Conservation (phyloP, 257 asterid genomes). For the Solanum commersonii region DNA sequence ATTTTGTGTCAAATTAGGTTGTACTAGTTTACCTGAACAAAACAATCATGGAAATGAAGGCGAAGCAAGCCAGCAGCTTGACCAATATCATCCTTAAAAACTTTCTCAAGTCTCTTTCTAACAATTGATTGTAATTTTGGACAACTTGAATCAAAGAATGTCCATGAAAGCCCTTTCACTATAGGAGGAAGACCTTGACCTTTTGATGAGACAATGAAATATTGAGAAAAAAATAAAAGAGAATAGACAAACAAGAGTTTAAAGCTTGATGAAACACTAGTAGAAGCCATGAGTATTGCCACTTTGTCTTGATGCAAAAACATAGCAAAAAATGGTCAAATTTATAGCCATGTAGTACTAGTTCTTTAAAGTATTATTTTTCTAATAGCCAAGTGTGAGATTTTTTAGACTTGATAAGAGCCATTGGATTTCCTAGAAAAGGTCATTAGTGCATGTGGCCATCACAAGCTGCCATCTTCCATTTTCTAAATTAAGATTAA, state of each 20-base stretch:
- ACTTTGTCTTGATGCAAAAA: not conserved
- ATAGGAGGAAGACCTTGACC: constrained; percentile 24
- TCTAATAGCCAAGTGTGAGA: not conserved
- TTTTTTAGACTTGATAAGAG: not conserved
- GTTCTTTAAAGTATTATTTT: not conserved
- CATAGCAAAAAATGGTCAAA: not conserved
- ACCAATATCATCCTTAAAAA: constrained; percentile 36
- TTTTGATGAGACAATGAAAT: constrained; percentile 7
- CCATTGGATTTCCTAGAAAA: not conserved
- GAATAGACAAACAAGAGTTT: constrained; percentile 7
- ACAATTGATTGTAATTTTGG: constrained; percentile 39
- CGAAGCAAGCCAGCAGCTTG: constrained; percentile 81
- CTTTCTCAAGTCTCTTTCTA: constrained; percentile 28
- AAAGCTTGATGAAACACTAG: not conserved
- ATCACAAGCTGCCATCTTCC: not conserved
- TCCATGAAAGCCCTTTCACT: constrained; percentile 44
- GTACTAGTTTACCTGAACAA: constrained; percentile 29
- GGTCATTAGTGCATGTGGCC: not conserved
- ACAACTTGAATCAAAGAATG: constrained; percentile 31
- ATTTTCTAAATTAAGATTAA: not conserved
- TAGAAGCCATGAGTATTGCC: not conserved
- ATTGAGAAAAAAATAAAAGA: constrained; percentile 4
- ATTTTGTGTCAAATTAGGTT: too few species aligned
- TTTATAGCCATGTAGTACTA: not conserved
- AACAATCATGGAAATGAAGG: constrained; percentile 69